These are phyloP conservation scores for Phytophthora cryptogea DNA, from an alignment of 352 stramenopile species.

Conservation along the genomic window DNA sequence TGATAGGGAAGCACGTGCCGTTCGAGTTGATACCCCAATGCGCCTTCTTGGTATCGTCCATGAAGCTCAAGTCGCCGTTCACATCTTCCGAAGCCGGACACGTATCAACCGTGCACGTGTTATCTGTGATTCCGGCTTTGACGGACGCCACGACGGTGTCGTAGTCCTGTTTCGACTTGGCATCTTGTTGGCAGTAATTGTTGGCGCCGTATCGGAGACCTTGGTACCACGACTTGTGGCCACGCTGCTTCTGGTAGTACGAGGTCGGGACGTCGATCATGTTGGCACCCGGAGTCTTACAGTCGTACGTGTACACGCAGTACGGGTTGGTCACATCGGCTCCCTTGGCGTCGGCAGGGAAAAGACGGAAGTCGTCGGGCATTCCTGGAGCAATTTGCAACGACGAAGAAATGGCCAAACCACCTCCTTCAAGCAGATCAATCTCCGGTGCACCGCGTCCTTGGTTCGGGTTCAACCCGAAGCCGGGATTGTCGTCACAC, in stretches of 20 bases:
- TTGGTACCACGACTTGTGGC: constrained; percentile 67
- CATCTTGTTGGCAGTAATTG: constrained; percentile 45
- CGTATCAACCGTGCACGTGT: constrained; percentile 43
- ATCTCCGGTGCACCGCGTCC: constrained; percentile 94
- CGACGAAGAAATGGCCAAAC: constrained; percentile 86
- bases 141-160: constrained; percentile 49
- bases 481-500: constrained; percentile 91
- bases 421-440: constrained; percentile 92
- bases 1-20: constrained; percentile 42
- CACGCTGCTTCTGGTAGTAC: constrained; percentile 46
- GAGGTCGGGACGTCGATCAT: constrained; percentile 50
- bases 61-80: constrained; percentile 46
- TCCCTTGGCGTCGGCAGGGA: constrained; percentile 39
- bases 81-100: constrained; percentile 60
- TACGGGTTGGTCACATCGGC: constrained; percentile 30
- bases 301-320: constrained; percentile 56
- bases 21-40: constrained; percentile 68
- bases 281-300: constrained; percentile 51
- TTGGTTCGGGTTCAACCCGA: constrained; percentile 81
- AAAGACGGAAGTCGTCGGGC: constrained; percentile 58
- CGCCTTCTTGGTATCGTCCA: constrained; percentile 40
- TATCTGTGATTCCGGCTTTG: constrained; percentile 51
- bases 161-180: constrained; percentile 46
- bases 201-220: constrained; percentile 68
- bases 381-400: constrained; percentile 88